Conservation (phyloP, 2,329 filamentous ascomycete genomes). For the Arthrobotrys conoides region DNA sequence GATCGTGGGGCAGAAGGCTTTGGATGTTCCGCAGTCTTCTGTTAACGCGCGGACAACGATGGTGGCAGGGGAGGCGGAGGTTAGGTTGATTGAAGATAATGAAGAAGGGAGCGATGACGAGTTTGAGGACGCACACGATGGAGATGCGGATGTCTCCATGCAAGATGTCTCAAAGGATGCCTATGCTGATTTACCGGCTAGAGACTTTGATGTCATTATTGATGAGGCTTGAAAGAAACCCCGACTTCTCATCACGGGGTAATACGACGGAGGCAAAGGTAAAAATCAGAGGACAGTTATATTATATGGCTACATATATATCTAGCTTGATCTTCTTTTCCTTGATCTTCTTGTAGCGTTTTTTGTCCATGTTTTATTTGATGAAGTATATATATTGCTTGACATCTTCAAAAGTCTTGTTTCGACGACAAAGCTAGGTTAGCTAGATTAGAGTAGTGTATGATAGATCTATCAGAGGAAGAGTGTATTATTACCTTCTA, state of each 20-base stretch:
- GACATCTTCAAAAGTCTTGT: constrained; percentile 17
- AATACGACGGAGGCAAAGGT: background rate
- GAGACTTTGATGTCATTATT: constrained; percentile 55
- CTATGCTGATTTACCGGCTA: constrained; percentile 43
- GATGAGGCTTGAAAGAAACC: constrained; percentile 26
- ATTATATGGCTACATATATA: background rate
- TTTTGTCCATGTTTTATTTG: background rate
- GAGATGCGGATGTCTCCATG: constrained; percentile 48
- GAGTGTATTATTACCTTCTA: constrained; percentile 20
- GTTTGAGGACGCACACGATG: constrained; percentile 43
- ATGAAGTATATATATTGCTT: constrained; percentile 18
- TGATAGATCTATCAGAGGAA: constrained; percentile 1
- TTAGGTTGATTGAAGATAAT: constrained; percentile 24
- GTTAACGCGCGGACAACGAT: background rate
- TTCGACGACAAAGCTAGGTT: constrained; percentile 28
- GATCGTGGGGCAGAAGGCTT: constrained; percentile 51
- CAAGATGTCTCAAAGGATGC: constrained; percentile 33
- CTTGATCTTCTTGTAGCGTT: constrained; percentile 1
- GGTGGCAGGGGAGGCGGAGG: background rate
- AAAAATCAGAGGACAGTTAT: background rate
- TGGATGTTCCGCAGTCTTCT: constrained; percentile 31
- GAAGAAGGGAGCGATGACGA: constrained; percentile 14
- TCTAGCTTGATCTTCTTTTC: background rate
- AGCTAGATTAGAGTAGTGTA: constrained; percentile 38
- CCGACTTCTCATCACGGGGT: background rate